Evolutionary conservation across 805 yeast genomes (phyloP).

Genomic region (Sugiyamaella chiloensis): DNA sequence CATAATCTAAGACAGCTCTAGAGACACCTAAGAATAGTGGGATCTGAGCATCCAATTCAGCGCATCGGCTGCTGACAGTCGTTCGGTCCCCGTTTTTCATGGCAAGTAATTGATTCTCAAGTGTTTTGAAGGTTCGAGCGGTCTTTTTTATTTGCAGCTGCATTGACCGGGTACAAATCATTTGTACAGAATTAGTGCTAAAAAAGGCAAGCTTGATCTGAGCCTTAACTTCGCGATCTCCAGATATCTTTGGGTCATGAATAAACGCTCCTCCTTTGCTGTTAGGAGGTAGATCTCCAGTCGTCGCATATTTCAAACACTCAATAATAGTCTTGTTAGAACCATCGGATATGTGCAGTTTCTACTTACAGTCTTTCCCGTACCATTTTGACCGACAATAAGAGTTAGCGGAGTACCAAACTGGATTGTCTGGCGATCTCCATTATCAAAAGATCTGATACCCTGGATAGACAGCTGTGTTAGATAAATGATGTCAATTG

Average conservation of each 20-base stretch:
- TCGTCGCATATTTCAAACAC: slow-evolving; percentile 87
- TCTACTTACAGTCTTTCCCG: slow-evolving; percentile 71
- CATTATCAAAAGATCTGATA: slow-evolving; percentile 85
- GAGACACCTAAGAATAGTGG: slow-evolving; percentile 87
- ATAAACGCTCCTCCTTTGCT: slow-evolving; percentile 94
- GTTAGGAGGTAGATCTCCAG: slow-evolving; percentile 95
- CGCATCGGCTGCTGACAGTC: slow-evolving; percentile 73
- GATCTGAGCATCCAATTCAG: slow-evolving; percentile 77
- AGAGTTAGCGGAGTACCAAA: slow-evolving; percentile 88
- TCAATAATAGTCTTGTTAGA: slow-evolving; percentile 75
- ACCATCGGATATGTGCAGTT: not conserved
- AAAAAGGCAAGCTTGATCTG: slow-evolving; percentile 86
- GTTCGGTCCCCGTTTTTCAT: slow-evolving; percentile 60
- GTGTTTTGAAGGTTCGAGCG: slow-evolving; percentile 74
- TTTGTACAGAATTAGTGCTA: slow-evolving; percentile 64
- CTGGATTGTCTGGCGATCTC: slow-evolving; percentile 77
- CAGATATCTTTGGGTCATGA: slow-evolving; percentile 74
- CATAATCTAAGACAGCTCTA: slow-evolving; percentile 82
- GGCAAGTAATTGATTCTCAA: slow-evolving; percentile 82
- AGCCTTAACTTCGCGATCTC: slow-evolving; percentile 75
- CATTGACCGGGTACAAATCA: slow-evolving; percentile 86
- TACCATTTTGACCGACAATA: slow-evolving; percentile 94
- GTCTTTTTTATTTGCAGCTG: slow-evolving; percentile 65
- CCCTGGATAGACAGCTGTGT: slow-evolving; percentile 74
- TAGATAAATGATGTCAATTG: not conserved